Base-by-base conservation (phyloP, 73 alveolate species). In the Blepharisma japonicum region DNA sequence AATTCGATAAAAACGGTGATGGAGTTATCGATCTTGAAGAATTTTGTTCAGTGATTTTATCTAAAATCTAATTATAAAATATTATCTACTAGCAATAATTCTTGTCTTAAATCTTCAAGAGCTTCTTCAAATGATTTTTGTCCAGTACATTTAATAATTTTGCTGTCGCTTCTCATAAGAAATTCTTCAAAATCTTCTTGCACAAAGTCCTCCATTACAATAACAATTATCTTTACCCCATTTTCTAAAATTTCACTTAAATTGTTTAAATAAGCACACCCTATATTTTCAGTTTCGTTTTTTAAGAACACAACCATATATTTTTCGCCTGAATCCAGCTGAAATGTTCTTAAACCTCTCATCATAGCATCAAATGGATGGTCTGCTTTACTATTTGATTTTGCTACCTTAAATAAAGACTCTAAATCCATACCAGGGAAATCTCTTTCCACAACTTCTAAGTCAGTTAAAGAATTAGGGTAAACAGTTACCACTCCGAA, bases 1-100 rank as follows among this genome's bases (percentile, higher is more conserved):
- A 18, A 38, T 72, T 70, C 20, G 80, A 70, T 70, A n/a, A 70
- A 47, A 70, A 70, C 27, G 80, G 80, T 45, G 80, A 70, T 70
- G 80, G 80, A n/a, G 80, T 14, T 14, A 61, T 61, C 0, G 74
- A 61, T 61, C 23, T 61, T n/a, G 47, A 61, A 9, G 74, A 61
- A 25, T 61, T 61, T 25, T 39, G 23, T 8, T n/a, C 14, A 8
- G 23, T 61, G 11, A 39, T 61, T 61, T 25, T 61, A 18, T 61
- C 74, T 18, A 61, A 61, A 61, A 53, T 53, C 67, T 53, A 53
- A 53, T 53, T 53, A 53, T 11, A 11, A 61, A 61, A 39, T 61
- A 14, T 9, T 61, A 61, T 39, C 11, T 14, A 61, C 23, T 2
- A 61, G 74, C 38, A 39, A 14, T 25, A 53, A 53, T 3, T 20